Conservation (phyloP, 371 early-diverging fungal genomes). For the Nematocida parisii region DNA sequence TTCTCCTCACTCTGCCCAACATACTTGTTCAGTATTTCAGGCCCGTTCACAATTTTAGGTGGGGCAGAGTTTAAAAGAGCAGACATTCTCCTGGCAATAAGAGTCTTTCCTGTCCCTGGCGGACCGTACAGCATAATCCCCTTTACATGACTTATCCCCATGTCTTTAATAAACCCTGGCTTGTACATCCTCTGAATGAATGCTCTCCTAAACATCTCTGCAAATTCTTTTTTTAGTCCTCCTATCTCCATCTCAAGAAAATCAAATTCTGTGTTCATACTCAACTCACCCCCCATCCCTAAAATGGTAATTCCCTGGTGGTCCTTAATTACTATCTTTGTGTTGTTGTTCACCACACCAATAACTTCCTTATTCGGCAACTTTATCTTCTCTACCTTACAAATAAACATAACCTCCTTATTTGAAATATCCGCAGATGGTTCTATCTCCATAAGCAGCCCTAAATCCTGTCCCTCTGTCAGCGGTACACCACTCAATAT, state of each 20-base stretch:
- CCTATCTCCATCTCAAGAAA: conserved; percentile 98
- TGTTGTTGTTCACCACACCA: conserved; percentile 41
- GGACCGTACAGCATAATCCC: conserved; percentile 80
- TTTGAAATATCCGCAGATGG: background rate
- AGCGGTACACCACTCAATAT: conserved; percentile 42
- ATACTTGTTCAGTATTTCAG: conserved; percentile 92
- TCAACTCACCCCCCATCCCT: conserved; percentile 31
- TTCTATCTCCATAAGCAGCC: conserved; percentile 20
- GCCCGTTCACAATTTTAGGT: conserved; percentile 94
- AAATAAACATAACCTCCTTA: conserved; percentile 32
- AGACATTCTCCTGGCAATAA: conserved; percentile 97
- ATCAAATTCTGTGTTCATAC: conserved; percentile 80
- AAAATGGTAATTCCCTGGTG: conserved; percentile 49
- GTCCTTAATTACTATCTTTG: conserved; percentile 18
- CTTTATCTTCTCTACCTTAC: conserved; percentile 21
- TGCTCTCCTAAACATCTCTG: conserved; percentile 91
- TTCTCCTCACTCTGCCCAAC: conserved; percentile 99
- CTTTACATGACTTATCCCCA: conserved; percentile 94
- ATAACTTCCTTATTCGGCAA: conserved; percentile 6
- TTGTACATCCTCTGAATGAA: conserved; percentile 98
- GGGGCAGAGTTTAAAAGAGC: conserved; percentile 91
- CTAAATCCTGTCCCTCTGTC: conserved; percentile 35
- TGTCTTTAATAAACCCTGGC: conserved; percentile 83
- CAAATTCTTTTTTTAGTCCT: conserved; percentile 92
- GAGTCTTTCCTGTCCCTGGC: conserved; percentile 96